phyloP scores from a whole-genome alignment of 2,329 filamentous ascomycete species.

The Monilinia fructigena region DNA sequence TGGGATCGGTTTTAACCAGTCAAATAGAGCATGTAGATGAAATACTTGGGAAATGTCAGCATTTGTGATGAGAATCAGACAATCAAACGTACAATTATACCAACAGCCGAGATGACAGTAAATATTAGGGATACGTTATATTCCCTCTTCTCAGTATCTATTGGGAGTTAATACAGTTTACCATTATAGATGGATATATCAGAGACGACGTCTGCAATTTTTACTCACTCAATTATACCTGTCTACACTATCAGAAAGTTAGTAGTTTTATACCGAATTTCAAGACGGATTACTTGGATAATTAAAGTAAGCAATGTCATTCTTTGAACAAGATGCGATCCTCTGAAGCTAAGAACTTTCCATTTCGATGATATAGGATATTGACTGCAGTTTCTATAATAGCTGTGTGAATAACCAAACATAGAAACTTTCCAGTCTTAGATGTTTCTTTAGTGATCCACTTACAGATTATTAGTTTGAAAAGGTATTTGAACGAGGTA shows the following conservation, averaged over 20 bases:
- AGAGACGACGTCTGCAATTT: slow-evolving; percentile 29
- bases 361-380: slow-evolving; percentile 30
- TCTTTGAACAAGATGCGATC: slow-evolving; percentile 57
- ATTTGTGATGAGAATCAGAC: no score
- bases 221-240: slow-evolving; percentile 35
- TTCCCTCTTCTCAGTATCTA: slow-evolving; percentile 4
- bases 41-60: slow-evolving; percentile 27
- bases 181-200: background rate
- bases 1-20: slow-evolving; percentile 28
- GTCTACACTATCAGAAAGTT: slow-evolving; percentile 28
- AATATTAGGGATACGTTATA: slow-evolving; percentile 6
- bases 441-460: slow-evolving; percentile 1
- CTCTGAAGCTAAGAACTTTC: slow-evolving; percentile 51
- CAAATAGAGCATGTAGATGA: slow-evolving; percentile 36
- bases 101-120: slow-evolving; percentile 16
- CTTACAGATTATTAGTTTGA: background rate
- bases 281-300: slow-evolving; percentile 39
- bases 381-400: slow-evolving; percentile 32
- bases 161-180: background rate
- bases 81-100: slow-evolving; percentile 4
- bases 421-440: background rate
- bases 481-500: no score
- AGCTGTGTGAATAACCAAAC: slow-evolving; percentile 32
- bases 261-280: background rate
- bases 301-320: slow-evolving; percentile 59